Evolutionary conservation across 2,329 filamentous ascomycete genomes (phyloP), one percentile per base, ranked within the genome.

Genomic region (Trichoderma sp.): DNA sequence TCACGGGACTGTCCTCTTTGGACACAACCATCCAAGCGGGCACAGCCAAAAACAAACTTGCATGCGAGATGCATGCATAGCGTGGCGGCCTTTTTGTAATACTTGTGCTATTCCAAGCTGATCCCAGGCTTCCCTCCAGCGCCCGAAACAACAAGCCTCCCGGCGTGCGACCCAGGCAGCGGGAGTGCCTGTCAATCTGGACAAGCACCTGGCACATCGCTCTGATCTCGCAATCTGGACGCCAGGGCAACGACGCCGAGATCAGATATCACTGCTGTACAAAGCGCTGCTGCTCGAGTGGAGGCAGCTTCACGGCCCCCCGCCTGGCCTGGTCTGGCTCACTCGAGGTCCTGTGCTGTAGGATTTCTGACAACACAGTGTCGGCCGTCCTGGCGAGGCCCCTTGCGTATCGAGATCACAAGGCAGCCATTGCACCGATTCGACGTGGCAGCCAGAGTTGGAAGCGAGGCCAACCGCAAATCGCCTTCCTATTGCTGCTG

Each of bases 381-480:
- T 26, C 26, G 63, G 54, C 54, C 49, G 34, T 43, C 34, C 24
- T 18, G 30, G 54, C 54, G 34, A 43, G 32, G 13, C 30, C 34
- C 60, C 60, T 64, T 55, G 60, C 64, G 65, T 60, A 67, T 59
- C 54, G 54, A 67, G 66, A 54, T 60, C 66, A 67, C 54, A 56
- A 60, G 34, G 46, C 46, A 49, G 58, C 24, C 46, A 37, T 51
- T 54, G 46, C 46, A 28, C 59, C n/a, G 54, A 58, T 51, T 59
- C 63, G 46, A 49, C 63, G 63, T 59, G 52, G 63, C 63, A 59
- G n/a, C 52, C 26, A 66, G 8, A 51, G 46, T 18, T 28, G 46
- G 24, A 56, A 54, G 52, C 51, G 52, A 65, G n/a, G 14, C 32
- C 37, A 65, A 46, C 37, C 7, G 13, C 14, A 32, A 39, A 39